These are phyloP conservation scores for Silene latifolia DNA, from an alignment of 148 eudicot genomes.

Conservation along the genomic window DNA sequence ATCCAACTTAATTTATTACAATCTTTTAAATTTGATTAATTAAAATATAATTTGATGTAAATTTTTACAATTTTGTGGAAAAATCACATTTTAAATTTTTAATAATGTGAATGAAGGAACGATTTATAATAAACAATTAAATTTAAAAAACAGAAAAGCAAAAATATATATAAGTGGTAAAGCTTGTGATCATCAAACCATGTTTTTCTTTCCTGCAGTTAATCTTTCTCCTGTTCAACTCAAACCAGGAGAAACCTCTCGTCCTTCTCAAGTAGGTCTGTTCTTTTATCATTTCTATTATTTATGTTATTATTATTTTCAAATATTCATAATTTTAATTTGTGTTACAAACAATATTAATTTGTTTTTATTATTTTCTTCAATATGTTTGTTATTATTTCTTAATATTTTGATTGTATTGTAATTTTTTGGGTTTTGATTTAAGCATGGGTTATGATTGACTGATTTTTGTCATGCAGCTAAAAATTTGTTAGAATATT, in stretches of 20 bases:
- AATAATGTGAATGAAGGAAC: neutral
- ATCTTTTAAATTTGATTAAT: neutral
- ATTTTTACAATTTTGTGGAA: neutral
- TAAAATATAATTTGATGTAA: neutral
- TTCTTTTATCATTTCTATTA: neutral
- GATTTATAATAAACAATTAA: too few species aligned
- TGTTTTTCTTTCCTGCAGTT: slow-evolving; percentile 34
- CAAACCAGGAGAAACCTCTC: slow-evolving; percentile 1
- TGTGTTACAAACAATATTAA: neutral
- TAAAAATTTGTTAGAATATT: neutral
- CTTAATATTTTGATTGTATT: neutral
- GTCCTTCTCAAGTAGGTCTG: slow-evolving; percentile 18
- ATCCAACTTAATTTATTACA: neutral
- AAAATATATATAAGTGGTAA: neutral
- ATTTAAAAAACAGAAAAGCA: neutral
- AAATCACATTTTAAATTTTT: neutral
- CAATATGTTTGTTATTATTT: slow-evolving; percentile 4
- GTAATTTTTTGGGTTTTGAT: neutral
- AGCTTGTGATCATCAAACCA: slow-evolving; percentile 10
- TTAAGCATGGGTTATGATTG: slow-evolving; percentile 5
- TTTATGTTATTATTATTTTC: neutral
- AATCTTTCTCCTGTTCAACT: slow-evolving; percentile 20
- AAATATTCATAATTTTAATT: neutral
- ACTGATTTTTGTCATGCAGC: slow-evolving; percentile 5
- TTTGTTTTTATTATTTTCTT: neutral